Base-by-base conservation (phyloP, 768 basidiomycete genomes). In the Cyathus striatus region DNA sequence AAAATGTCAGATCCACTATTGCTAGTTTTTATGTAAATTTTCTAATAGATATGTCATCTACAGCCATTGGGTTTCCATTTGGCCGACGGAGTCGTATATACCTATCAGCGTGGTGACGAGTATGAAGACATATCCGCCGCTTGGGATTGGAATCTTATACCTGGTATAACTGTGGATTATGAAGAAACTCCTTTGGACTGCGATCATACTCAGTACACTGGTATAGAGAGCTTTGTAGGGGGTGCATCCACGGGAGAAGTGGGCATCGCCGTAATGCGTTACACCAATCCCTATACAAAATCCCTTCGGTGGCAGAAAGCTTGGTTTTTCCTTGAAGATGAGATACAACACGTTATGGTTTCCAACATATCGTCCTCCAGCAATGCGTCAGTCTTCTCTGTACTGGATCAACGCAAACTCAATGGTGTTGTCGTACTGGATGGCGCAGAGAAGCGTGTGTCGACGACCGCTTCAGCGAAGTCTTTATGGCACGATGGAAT, bases 101-200 rank as follows among this genome's bases (percentile, higher is more conserved):
- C 79, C 0, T 85, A 86, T 57, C 52, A 81, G 18, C 61, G 62
- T 38, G 86, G 85, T 12, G 64, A 76, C 50, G 85, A 87, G 57
- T 87, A 86, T 54, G 80, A 83, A 53, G 83, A 86, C 51, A 86
- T 86, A 24, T 62, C 77, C 3, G 84, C 77, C 2, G 68, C 78
- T 2, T 84, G 83, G 84, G 82, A 88, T 58, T 88, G 86, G 86
- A 79, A 85, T 49, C 69, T 84, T 5, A 78, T 88, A 35, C 85
- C 86, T 5, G 85, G 86, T 0, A 86, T 68, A 24, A 87, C 86
- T 2, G 69, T 73, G 26, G 79, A 86, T 54, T 83, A 84, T 52
- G 65, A 60, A 6, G 75, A 64, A 3, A 86, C 83, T 0, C 56
- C 66, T 1, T 64, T 88, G 14, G 54, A 53, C 27, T 85, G 83